phyloP scores from a whole-genome alignment of 2,329 filamentous ascomycete species.

The Helicocarpus griseus region DNA sequence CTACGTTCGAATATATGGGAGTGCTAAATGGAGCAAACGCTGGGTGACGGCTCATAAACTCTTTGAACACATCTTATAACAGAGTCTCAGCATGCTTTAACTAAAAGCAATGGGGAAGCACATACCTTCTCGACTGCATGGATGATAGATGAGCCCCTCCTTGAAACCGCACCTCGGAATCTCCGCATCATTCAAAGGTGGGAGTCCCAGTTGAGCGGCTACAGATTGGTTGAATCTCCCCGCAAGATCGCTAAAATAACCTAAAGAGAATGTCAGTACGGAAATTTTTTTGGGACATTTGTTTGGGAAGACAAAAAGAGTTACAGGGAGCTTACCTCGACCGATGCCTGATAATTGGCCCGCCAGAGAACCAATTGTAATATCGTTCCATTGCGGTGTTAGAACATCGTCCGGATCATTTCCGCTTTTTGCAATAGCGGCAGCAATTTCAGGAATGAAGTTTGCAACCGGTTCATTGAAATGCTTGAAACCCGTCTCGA shows the following conservation, averaged over 20 bases:
- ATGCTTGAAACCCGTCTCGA: slow-evolving; percentile 29
- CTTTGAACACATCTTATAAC: slow-evolving; percentile 21
- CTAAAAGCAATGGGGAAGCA: not conserved
- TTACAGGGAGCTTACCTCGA: not conserved
- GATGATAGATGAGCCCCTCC: not conserved
- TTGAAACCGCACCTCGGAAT: not conserved
- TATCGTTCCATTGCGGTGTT: slow-evolving; percentile 7
- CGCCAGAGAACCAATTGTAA: slow-evolving; percentile 10
- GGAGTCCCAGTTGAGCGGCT: not conserved
- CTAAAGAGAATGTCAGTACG: not conserved
- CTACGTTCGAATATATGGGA: slow-evolving; percentile 32
- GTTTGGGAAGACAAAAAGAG: not conserved
- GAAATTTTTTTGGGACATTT: too few species aligned
- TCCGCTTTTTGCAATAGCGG: not conserved
- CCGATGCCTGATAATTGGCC: slow-evolving; percentile 8
- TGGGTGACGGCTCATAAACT: slow-evolving; percentile 21
- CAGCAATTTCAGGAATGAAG: slow-evolving; percentile 34
- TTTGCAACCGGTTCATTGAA: slow-evolving; percentile 35
- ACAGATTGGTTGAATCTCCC: not conserved
- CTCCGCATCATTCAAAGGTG: not conserved
- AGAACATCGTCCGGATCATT: not conserved
- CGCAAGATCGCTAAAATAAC: not conserved
- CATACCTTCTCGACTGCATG: slow-evolving; percentile 1
- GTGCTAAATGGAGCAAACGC: slow-evolving; percentile 26
- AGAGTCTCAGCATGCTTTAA: not conserved